Conservation (phyloP, 306 rosid genomes). For the Betula pendula region DNA sequence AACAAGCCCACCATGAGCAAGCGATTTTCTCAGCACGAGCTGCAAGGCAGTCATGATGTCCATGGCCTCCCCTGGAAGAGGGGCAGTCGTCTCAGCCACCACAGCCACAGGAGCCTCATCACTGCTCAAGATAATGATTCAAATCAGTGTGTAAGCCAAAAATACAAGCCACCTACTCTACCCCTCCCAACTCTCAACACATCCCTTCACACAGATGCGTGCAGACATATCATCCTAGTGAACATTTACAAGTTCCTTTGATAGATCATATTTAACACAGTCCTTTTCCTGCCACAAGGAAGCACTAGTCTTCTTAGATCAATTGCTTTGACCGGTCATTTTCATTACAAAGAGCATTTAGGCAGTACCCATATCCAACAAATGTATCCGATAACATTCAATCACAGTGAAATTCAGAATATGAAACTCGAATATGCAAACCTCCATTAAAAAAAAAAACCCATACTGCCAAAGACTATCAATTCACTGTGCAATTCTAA, state of each 20-base stretch:
- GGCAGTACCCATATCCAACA: background rate
- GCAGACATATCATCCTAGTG: background rate
- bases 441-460: background rate
- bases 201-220: too few species aligned
- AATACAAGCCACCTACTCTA: background rate
- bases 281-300: background rate
- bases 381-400: background rate
- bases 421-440: background rate
- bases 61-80: slow-evolving; percentile 50
- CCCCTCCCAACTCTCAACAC: background rate
- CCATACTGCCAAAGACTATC: background rate
- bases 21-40: slow-evolving; percentile 78
- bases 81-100: slow-evolving; percentile 36
- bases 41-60: slow-evolving; percentile 61
- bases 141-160: background rate
- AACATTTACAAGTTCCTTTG: background rate
- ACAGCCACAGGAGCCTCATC: slow-evolving; percentile 39
- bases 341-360: background rate
- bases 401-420: background rate
- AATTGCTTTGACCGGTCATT: background rate
- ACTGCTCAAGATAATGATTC: slow-evolving; percentile 20
- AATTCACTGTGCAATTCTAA: background rate
- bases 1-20: slow-evolving; percentile 82
- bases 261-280: background rate
- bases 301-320: background rate